Percentiles rank a stretch among this genome's conserved stretches.
phyloP scores from a whole-genome alignment of 192 early-diverging fungal genomes.

The Coemansia asiatica region DNA sequence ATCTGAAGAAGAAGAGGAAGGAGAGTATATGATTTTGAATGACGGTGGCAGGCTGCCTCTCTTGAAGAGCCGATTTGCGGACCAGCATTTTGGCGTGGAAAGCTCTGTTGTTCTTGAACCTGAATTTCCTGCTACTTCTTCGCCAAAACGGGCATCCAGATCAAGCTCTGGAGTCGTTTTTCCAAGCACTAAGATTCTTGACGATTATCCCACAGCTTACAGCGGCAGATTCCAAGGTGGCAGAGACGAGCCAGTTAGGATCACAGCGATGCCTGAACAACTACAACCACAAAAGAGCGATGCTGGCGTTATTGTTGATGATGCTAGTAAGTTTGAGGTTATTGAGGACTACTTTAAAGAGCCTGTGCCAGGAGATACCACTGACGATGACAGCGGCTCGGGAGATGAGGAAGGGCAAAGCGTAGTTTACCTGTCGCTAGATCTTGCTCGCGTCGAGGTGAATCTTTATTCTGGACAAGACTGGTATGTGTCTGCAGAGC shows the following conservation, averaged over 20 bases:
- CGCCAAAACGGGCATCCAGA: not conserved
- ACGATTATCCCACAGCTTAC: not conserved
- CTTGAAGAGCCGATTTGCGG: constrained; percentile 35
- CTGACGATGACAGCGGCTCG: constrained; percentile 19
- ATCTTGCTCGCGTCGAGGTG: constrained; percentile 42
- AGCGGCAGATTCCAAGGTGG: not conserved
- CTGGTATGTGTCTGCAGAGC: constrained; percentile 38
- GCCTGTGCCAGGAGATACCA: constrained; percentile 26
- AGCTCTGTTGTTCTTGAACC: constrained; percentile 47
- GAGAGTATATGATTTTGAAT: constrained; percentile 7
- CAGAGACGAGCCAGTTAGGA: not conserved
- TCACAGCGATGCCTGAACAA: constrained; percentile 2
- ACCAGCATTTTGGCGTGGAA: constrained; percentile 13
- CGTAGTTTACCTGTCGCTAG: constrained; percentile 26
- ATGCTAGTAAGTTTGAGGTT: constrained; percentile 20
- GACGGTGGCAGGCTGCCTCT: not conserved
- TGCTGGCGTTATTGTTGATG: not conserved
- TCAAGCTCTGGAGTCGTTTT: not conserved
- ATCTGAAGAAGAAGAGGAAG: constrained; percentile 16
- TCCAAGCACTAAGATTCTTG: not conserved
- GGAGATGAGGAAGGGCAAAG: constrained; percentile 3
- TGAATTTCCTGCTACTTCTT: constrained; percentile 12
- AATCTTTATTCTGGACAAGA: constrained; percentile 51
- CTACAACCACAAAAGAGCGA: not conserved
- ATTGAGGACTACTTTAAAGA: constrained; percentile 52